Conservation (phyloP, 257 asterid species). For the Apocynum venetum region DNA sequence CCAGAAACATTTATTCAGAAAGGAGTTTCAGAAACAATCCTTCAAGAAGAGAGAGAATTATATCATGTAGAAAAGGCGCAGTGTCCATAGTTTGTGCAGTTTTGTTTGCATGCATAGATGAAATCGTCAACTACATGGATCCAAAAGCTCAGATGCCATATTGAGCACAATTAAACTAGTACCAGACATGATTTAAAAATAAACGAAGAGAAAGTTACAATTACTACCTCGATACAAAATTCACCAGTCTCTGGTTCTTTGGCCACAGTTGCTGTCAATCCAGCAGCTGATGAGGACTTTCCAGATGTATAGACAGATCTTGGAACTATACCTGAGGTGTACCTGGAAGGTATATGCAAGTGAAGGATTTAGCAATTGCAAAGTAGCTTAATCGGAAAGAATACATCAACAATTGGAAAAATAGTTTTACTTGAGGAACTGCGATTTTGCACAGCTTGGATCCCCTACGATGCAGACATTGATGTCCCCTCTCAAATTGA, state of each 20-base stretch:
- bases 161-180: neutral
- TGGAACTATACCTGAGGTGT: slow-evolving; percentile 80
- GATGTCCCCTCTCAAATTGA: slow-evolving; percentile 95
- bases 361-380: slow-evolving; percentile 5
- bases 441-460: slow-evolving; percentile 99
- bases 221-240: slow-evolving; percentile 91
- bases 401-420: neutral
- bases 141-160: neutral
- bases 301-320: slow-evolving; percentile 98
- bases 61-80: neutral
- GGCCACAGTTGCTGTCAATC: slow-evolving; percentile 98
- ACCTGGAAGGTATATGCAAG: slow-evolving; percentile 43
- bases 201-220: neutral
- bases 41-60: neutral
- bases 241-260: slow-evolving; percentile 99
- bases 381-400: slow-evolving; percentile 9
- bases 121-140: neutral
- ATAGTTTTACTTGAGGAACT: slow-evolving; percentile 73
- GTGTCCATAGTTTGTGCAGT: neutral
- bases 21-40: neutral
- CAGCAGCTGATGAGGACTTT: slow-evolving; percentile 98
- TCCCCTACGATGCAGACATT: slow-evolving; percentile 98
- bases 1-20: neutral
- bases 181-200: neutral
- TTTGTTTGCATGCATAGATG: neutral